Base-by-base conservation (phyloP, 805 yeast species). In the Hanseniaspora thailandica region DNA sequence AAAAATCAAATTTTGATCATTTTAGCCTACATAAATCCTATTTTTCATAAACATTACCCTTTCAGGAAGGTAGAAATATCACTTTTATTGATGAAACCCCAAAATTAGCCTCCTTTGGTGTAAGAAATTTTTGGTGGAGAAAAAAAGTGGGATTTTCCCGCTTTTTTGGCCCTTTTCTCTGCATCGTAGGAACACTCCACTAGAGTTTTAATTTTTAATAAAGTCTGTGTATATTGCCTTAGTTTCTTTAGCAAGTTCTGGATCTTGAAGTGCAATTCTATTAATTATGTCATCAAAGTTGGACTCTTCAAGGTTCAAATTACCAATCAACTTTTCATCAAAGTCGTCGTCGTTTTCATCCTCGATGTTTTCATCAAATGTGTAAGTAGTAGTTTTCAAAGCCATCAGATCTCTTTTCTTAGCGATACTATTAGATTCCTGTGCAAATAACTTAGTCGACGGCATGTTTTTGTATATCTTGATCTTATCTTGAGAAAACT, bases 381-480 rank as follows among this genome's bases (percentile, higher is more conserved):
- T 56, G 50, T 62, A 66, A 10, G 62, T 67, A 6, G 61, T 69
- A 3, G 56, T 58, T n/a, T 58, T 62, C 5, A 57, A 65, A 38
- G 64, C 66, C 19, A 54, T 58, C 15, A 58, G 60, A 4, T 57
- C 62, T 10, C 54, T 55, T 19, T 50, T 59, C 9, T 58, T 60
- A 2, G 60, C 62, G 44, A 40, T 57, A 22, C 55, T 66, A 36
- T 57, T 65, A 9, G 57, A 67, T 4, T 57, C 67, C 19, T 61
- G 68, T 58, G 59, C 68, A 28, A 64, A 70, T 40, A 66, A 72
- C 31, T 65, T 73, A 4, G 69, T 69, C 28, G 65, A 72, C 8
- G 67, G 69, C 56, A 83, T 72, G 54, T 73, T 73, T 12, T 69
- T 67, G 55, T 63, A 54, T 47, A 67, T 59, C 60, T 67, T 57